Base-by-base conservation (phyloP, 192 early-diverging fungal genomes). In the Thamnidium elegans region DNA sequence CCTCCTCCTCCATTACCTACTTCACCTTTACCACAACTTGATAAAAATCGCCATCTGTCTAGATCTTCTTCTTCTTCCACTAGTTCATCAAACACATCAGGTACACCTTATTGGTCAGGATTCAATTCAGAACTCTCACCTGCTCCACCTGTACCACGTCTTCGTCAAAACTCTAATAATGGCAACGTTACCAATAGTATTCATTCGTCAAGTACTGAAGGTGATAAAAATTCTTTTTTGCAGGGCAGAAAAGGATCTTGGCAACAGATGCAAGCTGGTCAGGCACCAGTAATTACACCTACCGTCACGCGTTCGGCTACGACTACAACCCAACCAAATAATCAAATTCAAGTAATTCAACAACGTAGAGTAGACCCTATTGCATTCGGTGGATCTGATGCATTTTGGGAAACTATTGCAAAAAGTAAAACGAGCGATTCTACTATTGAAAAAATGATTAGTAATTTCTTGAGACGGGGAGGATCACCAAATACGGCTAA, bases 401-500 rank as follows among this genome's bases (percentile, higher is more conserved):
- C 63, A 17, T 56, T 74, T 30, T 74, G 72, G 72, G 72, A 74
- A 32, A 69, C 63, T 13, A 69, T 74, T 17, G 32, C 67, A 6
- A 69, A 74, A 66, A 62, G 30, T 43, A 58, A 74, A 66, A 54
- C 62, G 46, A 55, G 34, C n/a, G 72, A 69, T 47, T 62, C 52
- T 21, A 64, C 69, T 3, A 54, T 70, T 26, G 70, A 71, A 45
- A 71, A 71, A 46, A 71, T 72, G 26, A 71, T 72, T 54, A 73
- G 69, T 34, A 71, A 68, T 31, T 76, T 71, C 20, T 62, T 76
- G 11, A 66, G 66, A 52, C 65, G 70, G 14, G 70, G 70, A 39
- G 74, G 74, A 6, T 71, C 68, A 0, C 74, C 74, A 1, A 76
- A 76, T 45, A 71, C 69, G n/a, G 74, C 74, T 44, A 76, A 67